Evolutionary conservation across 1,284 basidiomycete species (phyloP).

Genomic region (Meira miltonrushii): DNA sequence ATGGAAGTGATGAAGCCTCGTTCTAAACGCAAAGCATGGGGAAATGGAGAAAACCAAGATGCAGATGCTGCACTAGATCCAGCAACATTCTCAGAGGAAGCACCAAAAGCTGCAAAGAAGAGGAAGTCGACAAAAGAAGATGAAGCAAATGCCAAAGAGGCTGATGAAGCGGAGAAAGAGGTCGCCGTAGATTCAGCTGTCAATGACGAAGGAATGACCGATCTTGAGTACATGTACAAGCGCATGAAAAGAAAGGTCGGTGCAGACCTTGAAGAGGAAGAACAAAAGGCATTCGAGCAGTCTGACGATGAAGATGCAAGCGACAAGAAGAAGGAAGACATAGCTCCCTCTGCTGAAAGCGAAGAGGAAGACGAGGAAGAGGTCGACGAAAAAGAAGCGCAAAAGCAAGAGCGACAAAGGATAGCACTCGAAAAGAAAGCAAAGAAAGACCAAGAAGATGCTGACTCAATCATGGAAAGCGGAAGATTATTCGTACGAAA

Average conservation of each 20-base stretch:
- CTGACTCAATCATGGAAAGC: constrained; percentile 66
- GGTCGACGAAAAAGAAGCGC: constrained; percentile 20
- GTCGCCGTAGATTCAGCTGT: constrained; percentile 22
- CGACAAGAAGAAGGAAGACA: too few relatives aligned
- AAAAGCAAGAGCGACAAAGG: constrained; percentile 23
- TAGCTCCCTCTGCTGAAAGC: too few relatives aligned
- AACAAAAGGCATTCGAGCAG: constrained; percentile 35
- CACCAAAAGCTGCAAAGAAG: constrained; percentile 22
- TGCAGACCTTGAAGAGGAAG: constrained; percentile 12
- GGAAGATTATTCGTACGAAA: constrained; percentile 86
- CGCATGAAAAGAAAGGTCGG: constrained; percentile 52
- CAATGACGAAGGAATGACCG: constrained; percentile 43
- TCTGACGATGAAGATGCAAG: constrained; percentile 34
- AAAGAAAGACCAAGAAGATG: constrained; percentile 48
- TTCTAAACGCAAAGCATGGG: constrained; percentile 45
- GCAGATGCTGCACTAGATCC: constrained; percentile 9
- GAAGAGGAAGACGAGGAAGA: constrained; percentile 16
- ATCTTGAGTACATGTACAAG: constrained; percentile 53
- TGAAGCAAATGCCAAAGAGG: constrained; percentile 9
- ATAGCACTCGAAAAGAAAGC: constrained; percentile 26
- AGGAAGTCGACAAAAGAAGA: constrained; percentile 12
- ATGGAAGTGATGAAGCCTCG: constrained; percentile 48
- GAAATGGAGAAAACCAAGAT: constrained; percentile 36
- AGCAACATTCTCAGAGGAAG: constrained; percentile 18
- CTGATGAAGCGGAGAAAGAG: constrained; percentile 22